Evolutionary conservation across 352 stramenopile species (phyloP), one percentile per base, ranked within the genome.

Genomic region (Phytopythium mirpurense): DNA sequence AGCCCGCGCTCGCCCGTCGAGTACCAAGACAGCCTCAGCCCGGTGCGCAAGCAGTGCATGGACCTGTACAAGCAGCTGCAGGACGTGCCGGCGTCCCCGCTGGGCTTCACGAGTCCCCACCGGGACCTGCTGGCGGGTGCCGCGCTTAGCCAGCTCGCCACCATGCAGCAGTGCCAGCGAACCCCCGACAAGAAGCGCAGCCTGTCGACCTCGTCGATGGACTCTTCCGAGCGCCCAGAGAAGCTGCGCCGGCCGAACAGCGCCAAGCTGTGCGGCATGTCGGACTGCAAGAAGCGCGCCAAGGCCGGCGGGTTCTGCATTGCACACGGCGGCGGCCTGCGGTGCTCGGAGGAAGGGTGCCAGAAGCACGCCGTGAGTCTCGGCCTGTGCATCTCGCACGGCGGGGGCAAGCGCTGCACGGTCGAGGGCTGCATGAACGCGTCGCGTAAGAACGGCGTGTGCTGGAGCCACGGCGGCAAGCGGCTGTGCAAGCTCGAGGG

Each of bases 331-430:
- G 83, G 80, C 42, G 83, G 83, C 3, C 56, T 90, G 9, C 79
- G 83, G 4, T 95, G 86, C 52, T 87, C 76, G 7, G 70, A 92
- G 37, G 62, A 72, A 19, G 66, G 67, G 0, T 95, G 86, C 60
- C 62, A 79, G 37, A 94, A 94, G 59, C 81, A 91, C 60, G 86
- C 83, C 0, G 78, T 92, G 40, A 90, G 80, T 47, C 66, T 89
- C 18, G 85, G 85, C 0, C 75, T 93, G 40, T 95, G 85, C 65
- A 94, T 92, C 58, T 89, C 75, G 36, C 83, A 93, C 66, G 83
- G 83, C 26, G 83, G 83, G 36, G 83, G 83, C 54, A 88, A 89
- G 56, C 78, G 83, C 46, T 93, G 81, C 63, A 86, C 69, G 15
- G 66, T 88, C 16, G 65, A 86, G 4, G 82, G 72, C 26, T 94